These are phyloP conservation scores for Phanerochaete sordida DNA, from an alignment of 768 basidiomycete genomes.

Conservation along the genomic window DNA sequence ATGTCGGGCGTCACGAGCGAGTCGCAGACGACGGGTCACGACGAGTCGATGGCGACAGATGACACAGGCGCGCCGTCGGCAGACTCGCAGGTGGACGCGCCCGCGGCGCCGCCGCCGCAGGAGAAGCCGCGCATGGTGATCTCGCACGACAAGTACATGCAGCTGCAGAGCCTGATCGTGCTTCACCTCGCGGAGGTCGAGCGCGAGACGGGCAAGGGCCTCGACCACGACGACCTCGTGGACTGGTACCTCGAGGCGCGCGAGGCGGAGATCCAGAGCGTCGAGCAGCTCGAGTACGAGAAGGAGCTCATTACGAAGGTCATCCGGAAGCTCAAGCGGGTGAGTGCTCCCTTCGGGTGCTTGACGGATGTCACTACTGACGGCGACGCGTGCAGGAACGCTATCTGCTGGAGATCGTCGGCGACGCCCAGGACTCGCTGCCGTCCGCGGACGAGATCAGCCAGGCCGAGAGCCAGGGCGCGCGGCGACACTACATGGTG, in stretches of 20 bases:
- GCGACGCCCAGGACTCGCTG: constrained; percentile 79
- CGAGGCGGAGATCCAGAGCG: constrained; percentile 77
- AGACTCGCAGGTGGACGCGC: constrained; percentile 20
- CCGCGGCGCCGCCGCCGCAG: constrained; percentile 21
- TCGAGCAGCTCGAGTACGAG: constrained; percentile 89
- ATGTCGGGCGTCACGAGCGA: constrained; percentile 63
- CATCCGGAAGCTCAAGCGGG: constrained; percentile 87
- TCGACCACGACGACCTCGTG: constrained; percentile 88
- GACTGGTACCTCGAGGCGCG: constrained; percentile 95
- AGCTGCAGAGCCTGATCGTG: constrained; percentile 85
- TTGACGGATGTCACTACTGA: neutral
- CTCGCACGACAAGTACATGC: constrained; percentile 93
- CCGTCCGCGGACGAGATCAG: constrained; percentile 59
- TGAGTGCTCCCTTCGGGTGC: constrained; percentile 28
- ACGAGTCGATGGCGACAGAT: constrained; percentile 25
- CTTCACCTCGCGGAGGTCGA: constrained; percentile 78
- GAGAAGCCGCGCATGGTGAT: constrained; percentile 82
- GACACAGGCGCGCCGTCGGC: constrained; percentile 23
- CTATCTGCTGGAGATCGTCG: constrained; percentile 78
- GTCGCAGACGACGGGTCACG: constrained; percentile 46
- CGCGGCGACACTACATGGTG: constrained; percentile 82
- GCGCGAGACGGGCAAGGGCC: constrained; percentile 65
- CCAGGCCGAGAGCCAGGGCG: constrained; percentile 44
- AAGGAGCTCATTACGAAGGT: constrained; percentile 89
- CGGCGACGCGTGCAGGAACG: constrained; percentile 53